Evolutionary conservation across 2,329 filamentous ascomycete genomes (phyloP), one percentile per base, ranked within the genome.

Genomic region (Amesomyces nigricolor): DNA sequence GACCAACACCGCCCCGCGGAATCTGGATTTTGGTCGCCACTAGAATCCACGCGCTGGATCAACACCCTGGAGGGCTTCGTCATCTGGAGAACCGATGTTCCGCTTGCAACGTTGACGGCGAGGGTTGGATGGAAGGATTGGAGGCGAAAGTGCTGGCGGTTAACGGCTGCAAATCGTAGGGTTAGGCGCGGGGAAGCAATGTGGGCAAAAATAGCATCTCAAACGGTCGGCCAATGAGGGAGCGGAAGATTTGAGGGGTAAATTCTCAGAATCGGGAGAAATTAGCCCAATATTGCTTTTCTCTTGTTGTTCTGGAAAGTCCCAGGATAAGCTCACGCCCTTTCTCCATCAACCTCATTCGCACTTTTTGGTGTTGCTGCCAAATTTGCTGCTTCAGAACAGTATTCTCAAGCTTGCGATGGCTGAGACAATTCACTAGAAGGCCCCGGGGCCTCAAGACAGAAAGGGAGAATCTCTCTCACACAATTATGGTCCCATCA

Each of bases 191-290:
- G 53, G 56, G 16, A 54, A 52, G 37, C 17, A 47, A 48, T 48
- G 48, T 51, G 59, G 59, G 57, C 54, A 61, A 61, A 61, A 61
- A 61, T 61, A 61, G 52, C 38, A 35, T 9, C 32, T 26, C 9
- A 35, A 13, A 35, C 2, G 11, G 11, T 13, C 10, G 7, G 11
- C 54, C 51, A 59, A 61, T 54, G 22, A 29, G 1, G 6, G 5
- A 9, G 5, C 9, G 5, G n/a, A n/a, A 26, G 9, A 47, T 19
- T 39, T 14, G 45, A 30, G 59, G 59, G 54, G 26, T 59, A 61
- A 61, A 53, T 57, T 46, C 35, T 26, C 9, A 35, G 32, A 37
- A 13, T 4, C 4, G 10, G 11, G 40, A 30, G 46, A 55, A 59
- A 57, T 61, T 61, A 59, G 47, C 59, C 54, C 59, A 58, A 38